Evolutionary conservation across 2,329 filamentous ascomycete species (phyloP).

Genomic region (Monosporascus sp.): DNA sequence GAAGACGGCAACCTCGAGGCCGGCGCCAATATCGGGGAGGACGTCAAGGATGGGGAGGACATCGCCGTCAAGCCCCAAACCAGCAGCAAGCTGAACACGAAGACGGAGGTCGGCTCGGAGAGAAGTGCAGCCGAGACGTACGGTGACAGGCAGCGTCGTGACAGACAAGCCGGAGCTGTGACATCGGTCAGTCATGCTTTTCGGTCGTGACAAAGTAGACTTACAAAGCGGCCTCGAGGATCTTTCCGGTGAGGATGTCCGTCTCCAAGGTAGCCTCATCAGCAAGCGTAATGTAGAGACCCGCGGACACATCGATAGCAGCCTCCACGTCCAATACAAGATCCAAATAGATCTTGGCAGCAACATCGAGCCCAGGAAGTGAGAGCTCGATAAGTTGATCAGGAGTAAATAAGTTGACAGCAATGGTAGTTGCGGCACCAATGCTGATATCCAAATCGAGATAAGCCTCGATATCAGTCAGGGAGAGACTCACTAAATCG

Average conservation of each 20-base stretch:
- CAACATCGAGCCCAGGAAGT: constrained; percentile 38
- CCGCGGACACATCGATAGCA: constrained; percentile 45
- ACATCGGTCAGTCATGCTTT: too few relatives aligned
- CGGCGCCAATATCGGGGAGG: constrained; percentile 30
- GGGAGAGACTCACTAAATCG: constrained; percentile 33
- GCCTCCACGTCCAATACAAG: constrained; percentile 45
- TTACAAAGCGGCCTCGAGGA: constrained; percentile 43
- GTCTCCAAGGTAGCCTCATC: constrained; percentile 38
- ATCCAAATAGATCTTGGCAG: constrained; percentile 45
- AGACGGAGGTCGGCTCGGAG: constrained; percentile 47
- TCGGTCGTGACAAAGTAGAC: constrained; percentile 40
- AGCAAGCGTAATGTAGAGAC: constrained; percentile 47
- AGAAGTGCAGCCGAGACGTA: constrained; percentile 39
- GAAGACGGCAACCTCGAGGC: constrained; percentile 41
- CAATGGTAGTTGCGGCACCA: constrained; percentile 41
- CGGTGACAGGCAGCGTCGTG: constrained; percentile 38
- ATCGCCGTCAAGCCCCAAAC: constrained; percentile 27
- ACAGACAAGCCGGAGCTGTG: constrained; percentile 39
- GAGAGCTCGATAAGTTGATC: constrained; percentile 37
- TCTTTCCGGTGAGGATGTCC: constrained; percentile 36
- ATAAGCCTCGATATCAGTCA: constrained; percentile 47
- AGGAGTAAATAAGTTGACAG: constrained; percentile 44
- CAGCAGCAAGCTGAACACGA: constrained; percentile 40
- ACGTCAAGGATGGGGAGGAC: constrained; percentile 21
- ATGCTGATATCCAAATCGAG: constrained; percentile 43